A percentile compares a stretch with the other conserved stretches of the same genome.
Evolutionary conservation across 495 filamentous ascomycete genomes (phyloP).

Genomic region (Terfezia boudieri): DNA sequence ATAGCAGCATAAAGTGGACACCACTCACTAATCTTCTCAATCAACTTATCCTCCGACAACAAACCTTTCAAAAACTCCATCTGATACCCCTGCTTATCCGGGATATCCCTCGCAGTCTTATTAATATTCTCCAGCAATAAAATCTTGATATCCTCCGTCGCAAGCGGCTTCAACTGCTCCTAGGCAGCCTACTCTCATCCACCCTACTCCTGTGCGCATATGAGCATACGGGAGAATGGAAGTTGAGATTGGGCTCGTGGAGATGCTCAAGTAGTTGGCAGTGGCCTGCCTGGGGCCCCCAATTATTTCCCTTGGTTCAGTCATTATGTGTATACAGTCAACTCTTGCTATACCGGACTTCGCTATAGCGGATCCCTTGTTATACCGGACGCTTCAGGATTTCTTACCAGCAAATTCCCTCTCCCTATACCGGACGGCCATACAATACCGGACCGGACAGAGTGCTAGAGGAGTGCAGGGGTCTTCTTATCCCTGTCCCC

Average conservation of each 20-base stretch:
- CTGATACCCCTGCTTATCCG: constrained; percentile 76
- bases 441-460: too few species aligned
- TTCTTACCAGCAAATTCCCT: too few species aligned
- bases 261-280: constrained; percentile 1
- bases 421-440: too few species aligned
- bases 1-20: background rate
- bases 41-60: constrained; percentile 75
- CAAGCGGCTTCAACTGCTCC: constrained; percentile 86
- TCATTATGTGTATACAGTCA: background rate
- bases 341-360: too few species aligned
- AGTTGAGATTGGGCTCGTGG: constrained; percentile 10
- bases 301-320: background rate
- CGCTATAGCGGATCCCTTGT: too few species aligned
- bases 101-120: constrained; percentile 60
- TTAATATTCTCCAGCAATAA: constrained; percentile 92
- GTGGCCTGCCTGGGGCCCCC: background rate
- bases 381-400: too few species aligned
- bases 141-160: constrained; percentile 87
- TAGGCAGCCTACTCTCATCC: background rate
- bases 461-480: too few species aligned
- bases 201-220: background rate
- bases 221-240: constrained; percentile 11
- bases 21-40: constrained; percentile 78
- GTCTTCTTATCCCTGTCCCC: too few species aligned
- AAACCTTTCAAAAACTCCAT: constrained; percentile 80